Conservation (phyloP, 108 stramenopile species). For the Nitzschia inconspicua region DNA sequence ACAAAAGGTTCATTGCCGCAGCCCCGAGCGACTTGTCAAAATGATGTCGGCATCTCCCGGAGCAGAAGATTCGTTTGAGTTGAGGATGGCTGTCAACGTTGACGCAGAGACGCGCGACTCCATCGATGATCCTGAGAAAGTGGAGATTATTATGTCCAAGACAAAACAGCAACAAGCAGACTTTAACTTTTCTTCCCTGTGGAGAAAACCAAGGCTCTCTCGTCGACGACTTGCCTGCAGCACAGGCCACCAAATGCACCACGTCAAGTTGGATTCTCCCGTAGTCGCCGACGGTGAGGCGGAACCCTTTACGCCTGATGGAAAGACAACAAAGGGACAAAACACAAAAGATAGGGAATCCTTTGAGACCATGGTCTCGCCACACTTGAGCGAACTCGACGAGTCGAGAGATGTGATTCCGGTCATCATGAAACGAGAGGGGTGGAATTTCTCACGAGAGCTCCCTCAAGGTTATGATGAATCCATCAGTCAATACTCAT, state of each 20-base stretch:
- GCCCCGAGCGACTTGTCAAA: too few relatives aligned
- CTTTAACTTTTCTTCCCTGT: constrained; percentile 6
- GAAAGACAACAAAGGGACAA: not conserved
- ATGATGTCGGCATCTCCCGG: too few relatives aligned
- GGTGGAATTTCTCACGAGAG: too few relatives aligned
- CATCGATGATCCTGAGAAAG: not conserved
- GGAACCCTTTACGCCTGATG: not conserved
- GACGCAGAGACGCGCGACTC: too few relatives aligned
- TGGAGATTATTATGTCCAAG: not conserved
- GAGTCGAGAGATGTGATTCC: constrained; percentile 1
- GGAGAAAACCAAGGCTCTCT: constrained; percentile 3
- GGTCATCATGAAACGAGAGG: too few relatives aligned
- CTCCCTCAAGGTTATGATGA: too few relatives aligned
- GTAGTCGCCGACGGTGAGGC: not conserved
- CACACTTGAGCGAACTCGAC: constrained; percentile 5
- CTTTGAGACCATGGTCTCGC: not conserved
- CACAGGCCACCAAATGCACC: not conserved
- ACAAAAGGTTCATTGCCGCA: too few relatives aligned
- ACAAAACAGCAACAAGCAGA: not conserved
- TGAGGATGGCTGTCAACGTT: too few relatives aligned
- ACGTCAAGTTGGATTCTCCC: not conserved
- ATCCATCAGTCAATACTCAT: too few relatives aligned
- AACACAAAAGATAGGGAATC: not conserved
- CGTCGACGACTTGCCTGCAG: not conserved
- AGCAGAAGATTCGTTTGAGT: too few relatives aligned